phyloP scores from a whole-genome alignment of 306 rosid genomes.

The Erythrophleum fordii region DNA sequence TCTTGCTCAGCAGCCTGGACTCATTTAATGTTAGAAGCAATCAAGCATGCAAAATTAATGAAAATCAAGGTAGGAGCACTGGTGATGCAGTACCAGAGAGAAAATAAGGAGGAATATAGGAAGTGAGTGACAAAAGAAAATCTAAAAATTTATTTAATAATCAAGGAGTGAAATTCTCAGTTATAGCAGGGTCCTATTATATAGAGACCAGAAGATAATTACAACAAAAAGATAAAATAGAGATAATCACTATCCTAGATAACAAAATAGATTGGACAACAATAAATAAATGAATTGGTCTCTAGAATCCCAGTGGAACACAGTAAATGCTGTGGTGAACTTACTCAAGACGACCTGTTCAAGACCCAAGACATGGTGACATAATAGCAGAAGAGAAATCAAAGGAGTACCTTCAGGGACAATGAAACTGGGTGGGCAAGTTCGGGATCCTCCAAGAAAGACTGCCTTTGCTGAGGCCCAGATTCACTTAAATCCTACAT shows the following conservation, averaged over 20 bases:
- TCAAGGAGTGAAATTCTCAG: neutral
- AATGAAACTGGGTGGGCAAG: conserved; percentile 87
- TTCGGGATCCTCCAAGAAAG: conserved; percentile 70
- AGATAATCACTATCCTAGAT: neutral
- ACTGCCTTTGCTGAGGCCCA: conserved; percentile 55
- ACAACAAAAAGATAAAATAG: neutral
- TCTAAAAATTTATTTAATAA: neutral
- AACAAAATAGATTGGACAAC: neutral
- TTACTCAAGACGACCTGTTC: conserved; percentile 4
- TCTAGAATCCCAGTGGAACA: neutral
- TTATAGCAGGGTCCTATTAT: neutral
- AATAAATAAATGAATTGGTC: neutral
- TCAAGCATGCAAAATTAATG: conserved; percentile 37
- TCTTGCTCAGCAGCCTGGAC: conserved; percentile 64
- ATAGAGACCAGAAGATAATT: neutral
- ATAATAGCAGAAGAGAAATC: conserved; percentile 21
- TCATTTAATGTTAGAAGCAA: conserved; percentile 22
- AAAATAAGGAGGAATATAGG: neutral
- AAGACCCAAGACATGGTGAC: neutral
- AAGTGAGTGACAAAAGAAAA: neutral
- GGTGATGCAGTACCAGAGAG: neutral
- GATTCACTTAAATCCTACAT: conserved; percentile 60
- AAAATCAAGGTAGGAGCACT: conserved; percentile 14
- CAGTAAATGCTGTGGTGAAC: neutral
- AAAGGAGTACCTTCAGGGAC: conserved; percentile 76